Evolutionary conservation across 108 stramenopile species (phyloP).

Genomic region (Pseudonitzschia delicatissima): DNA sequence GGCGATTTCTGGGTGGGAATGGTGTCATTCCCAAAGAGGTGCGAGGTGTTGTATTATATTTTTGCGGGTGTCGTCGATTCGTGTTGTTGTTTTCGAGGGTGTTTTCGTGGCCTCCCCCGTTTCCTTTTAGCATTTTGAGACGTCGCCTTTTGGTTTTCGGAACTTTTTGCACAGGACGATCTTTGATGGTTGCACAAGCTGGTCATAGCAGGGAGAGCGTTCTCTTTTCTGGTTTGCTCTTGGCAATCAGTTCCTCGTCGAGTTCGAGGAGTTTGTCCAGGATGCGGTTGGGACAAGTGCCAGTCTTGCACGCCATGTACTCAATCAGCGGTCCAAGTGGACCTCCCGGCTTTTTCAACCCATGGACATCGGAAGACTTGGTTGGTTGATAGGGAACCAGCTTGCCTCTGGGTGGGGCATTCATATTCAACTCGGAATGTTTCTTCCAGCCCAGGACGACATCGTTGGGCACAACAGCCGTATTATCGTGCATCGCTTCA

Average conservation of each 20-base stretch:
- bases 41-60: too few species aligned
- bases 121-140: too few species aligned
- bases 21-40: too few species aligned
- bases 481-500: neutral
- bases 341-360: neutral
- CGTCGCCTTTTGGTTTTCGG: too few species aligned
- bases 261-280: neutral
- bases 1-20: too few species aligned
- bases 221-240: too few species aligned
- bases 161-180: too few species aligned
- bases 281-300: neutral
- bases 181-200: too few species aligned
- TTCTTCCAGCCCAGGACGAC: constrained; percentile 1
- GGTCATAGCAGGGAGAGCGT: too few species aligned
- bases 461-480: constrained; percentile 2
- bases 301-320: constrained; percentile 25
- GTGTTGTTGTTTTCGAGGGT: too few species aligned
- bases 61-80: too few species aligned
- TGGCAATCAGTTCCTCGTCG: constrained; percentile 9
- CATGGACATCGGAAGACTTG: neutral
- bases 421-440: neutral
- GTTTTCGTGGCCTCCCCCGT: too few species aligned
- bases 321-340: constrained; percentile 30
- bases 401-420: neutral
- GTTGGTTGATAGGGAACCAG: neutral